Conservation (phyloP, 2,329 filamentous ascomycete genomes). For the Microdochium nivale region DNA sequence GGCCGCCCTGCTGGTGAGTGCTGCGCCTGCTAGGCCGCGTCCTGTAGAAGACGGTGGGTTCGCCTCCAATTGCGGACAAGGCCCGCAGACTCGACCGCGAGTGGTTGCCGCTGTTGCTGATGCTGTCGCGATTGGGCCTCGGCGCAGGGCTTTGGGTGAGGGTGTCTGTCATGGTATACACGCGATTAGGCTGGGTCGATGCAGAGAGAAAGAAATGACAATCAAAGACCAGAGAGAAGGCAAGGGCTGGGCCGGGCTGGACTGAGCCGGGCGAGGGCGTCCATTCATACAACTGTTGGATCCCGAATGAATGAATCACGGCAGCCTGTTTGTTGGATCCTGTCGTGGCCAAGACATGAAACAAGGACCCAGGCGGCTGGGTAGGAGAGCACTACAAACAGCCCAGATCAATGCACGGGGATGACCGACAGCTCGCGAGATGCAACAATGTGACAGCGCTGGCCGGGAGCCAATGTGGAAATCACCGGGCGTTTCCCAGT, state of each 20-base stretch:
- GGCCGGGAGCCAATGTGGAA: neutral
- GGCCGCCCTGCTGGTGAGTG: constrained; percentile 10
- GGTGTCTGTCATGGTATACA: neutral
- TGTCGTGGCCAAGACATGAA: neutral
- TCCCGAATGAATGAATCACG: neutral
- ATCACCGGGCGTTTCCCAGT: neutral
- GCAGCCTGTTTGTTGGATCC: neutral
- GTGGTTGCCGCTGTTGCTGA: neutral
- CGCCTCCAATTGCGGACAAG: neutral
- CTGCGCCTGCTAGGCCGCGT: constrained; percentile 14
- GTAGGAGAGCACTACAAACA: neutral
- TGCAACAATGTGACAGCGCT: neutral
- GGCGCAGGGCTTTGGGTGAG: neutral
- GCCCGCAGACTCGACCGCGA: neutral
- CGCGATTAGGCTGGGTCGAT: neutral
- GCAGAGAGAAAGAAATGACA: neutral
- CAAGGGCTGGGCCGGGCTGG: neutral
- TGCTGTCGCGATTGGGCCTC: neutral
- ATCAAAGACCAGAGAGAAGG: too few relatives aligned
- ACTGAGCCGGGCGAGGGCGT: neutral
- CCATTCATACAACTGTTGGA: neutral
- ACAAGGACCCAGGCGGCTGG: neutral
- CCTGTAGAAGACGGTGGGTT: constrained; percentile 17
- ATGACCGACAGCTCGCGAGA: neutral
- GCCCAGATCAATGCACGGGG: neutral